Conservation (phyloP, 2,329 filamentous ascomycete species). For the Gremmenia infestans region DNA sequence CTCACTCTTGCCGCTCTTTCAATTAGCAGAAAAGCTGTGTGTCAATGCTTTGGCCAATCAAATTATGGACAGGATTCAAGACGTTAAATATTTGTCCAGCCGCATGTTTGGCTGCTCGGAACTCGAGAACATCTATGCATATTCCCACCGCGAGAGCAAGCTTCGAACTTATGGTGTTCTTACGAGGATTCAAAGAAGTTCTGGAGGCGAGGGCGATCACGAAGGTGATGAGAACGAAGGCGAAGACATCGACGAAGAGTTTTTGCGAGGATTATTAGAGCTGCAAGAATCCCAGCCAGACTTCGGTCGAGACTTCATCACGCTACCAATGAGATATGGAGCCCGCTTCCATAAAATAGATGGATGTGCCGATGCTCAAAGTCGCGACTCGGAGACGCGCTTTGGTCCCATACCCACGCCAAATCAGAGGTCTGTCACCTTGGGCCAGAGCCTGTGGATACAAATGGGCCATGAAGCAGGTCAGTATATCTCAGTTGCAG, state of each 20-base stretch:
- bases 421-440: not conserved
- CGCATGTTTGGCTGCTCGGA: not conserved
- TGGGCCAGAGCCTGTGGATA: not conserved
- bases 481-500: not conserved
- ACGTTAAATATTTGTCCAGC: not conserved
- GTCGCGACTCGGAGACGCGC: not conserved
- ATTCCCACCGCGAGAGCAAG: not conserved
- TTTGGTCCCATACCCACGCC: not conserved
- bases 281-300: not conserved
- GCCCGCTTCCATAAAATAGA: not conserved
- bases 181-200: not conserved
- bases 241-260: not conserved
- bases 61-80: not conserved
- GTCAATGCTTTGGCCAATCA: not conserved
- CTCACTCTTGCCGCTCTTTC: not conserved
- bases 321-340: not conserved
- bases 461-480: not conserved
- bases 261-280: not conserved
- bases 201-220: not conserved
- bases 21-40: not conserved
- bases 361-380: not conserved
- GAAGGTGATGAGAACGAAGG: no score
- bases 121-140: not conserved
- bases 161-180: not conserved
- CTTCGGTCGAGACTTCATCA: not conserved